phyloP scores from a whole-genome alignment of 129 eudicot genomes.

The Tanacetum coccineum region DNA sequence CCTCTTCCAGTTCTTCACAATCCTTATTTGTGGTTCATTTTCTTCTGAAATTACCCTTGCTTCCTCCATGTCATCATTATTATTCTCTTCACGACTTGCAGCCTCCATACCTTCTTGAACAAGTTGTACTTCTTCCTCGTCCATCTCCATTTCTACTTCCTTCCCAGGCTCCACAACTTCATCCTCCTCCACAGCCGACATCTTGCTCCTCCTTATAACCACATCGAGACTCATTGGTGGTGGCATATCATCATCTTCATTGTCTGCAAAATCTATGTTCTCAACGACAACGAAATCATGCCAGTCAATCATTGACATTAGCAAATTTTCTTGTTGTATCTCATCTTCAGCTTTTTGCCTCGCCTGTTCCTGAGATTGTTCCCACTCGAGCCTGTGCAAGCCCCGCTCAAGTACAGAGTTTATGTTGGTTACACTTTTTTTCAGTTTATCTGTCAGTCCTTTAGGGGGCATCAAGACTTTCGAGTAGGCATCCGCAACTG shows the following conservation, averaged over 20 bases:
- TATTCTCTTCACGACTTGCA: slow-evolving; percentile 72
- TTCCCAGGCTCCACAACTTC: slow-evolving; percentile 75
- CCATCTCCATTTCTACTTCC: slow-evolving; percentile 97
- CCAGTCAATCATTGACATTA: slow-evolving; percentile 96
- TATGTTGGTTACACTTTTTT: slow-evolving; percentile 57
- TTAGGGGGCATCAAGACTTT: slow-evolving; percentile 90
- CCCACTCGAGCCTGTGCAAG: slow-evolving; percentile 2
- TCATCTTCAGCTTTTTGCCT: slow-evolving; percentile 92
- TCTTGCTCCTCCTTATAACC: slow-evolving; percentile 81
- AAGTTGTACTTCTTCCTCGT: slow-evolving; percentile 84
- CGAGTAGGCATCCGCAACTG: slow-evolving; percentile 89
- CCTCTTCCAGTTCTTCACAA: slow-evolving; percentile 84
- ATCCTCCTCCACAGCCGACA: slow-evolving; percentile 52
- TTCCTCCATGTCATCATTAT: slow-evolving; percentile 33
- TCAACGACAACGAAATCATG: slow-evolving; percentile 93
- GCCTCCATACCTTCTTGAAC: slow-evolving; percentile 90
- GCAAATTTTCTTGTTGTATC: slow-evolving; percentile 67
- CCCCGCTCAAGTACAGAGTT: slow-evolving; percentile 78
- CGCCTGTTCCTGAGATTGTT: slow-evolving; percentile 17
- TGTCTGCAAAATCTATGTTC: slow-evolving; percentile 85
- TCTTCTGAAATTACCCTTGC: slow-evolving; percentile 40
- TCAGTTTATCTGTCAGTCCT: slow-evolving; percentile 67
- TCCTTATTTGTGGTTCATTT: slow-evolving; percentile 79
- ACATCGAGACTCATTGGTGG: slow-evolving; percentile 93
- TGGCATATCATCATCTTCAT: slow-evolving; percentile 80